Conservation (phyloP, 176 grass and related monocot species). For the Oryza glumipatula region DNA sequence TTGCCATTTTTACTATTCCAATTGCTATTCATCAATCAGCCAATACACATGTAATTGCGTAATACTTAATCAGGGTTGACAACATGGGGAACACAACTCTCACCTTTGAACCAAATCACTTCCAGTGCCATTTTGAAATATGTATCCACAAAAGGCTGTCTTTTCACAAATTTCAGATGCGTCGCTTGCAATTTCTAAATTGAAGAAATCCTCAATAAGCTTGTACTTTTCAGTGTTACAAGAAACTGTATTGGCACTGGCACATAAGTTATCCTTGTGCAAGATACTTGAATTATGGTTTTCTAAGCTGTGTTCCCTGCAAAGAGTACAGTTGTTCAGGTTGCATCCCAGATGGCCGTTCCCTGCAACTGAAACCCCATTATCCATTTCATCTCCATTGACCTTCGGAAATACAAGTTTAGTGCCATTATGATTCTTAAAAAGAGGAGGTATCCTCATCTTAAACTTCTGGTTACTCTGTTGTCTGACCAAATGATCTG, state of each 20-base stretch:
- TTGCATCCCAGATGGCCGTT: slow-evolving; percentile 37
- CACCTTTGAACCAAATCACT: slow-evolving; percentile 63
- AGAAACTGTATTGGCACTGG: slow-evolving; percentile 11
- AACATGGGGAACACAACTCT: slow-evolving; percentile 29
- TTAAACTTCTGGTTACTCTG: slow-evolving; percentile 56
- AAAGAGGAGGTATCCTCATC: slow-evolving; percentile 58
- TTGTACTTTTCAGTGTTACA: slow-evolving; percentile 36
- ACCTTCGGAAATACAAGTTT: slow-evolving; percentile 38
- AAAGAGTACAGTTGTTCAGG: neutral
- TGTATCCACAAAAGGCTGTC: slow-evolving; percentile 66
- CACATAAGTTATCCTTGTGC: slow-evolving; percentile 20
- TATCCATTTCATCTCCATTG: slow-evolving; percentile 35
- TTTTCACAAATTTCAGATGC: slow-evolving; percentile 73
- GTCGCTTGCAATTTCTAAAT: slow-evolving; percentile 50
- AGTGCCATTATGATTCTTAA: slow-evolving; percentile 53
- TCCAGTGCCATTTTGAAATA: slow-evolving; percentile 61
- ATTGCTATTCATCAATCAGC: slow-evolving; percentile 22
- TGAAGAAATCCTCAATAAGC: slow-evolving; percentile 59
- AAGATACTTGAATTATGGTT: slow-evolving; percentile 40
- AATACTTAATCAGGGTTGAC: slow-evolving; percentile 27
- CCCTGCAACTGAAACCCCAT: slow-evolving; percentile 40
- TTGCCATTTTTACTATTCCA: slow-evolving; percentile 16
- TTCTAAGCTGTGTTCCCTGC: slow-evolving; percentile 34
- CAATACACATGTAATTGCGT: slow-evolving; percentile 14
- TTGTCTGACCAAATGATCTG: slow-evolving; percentile 43